Evolutionary conservation across 257 asterid genomes (phyloP).

Genomic region (Solanum chiquidenum): DNA sequence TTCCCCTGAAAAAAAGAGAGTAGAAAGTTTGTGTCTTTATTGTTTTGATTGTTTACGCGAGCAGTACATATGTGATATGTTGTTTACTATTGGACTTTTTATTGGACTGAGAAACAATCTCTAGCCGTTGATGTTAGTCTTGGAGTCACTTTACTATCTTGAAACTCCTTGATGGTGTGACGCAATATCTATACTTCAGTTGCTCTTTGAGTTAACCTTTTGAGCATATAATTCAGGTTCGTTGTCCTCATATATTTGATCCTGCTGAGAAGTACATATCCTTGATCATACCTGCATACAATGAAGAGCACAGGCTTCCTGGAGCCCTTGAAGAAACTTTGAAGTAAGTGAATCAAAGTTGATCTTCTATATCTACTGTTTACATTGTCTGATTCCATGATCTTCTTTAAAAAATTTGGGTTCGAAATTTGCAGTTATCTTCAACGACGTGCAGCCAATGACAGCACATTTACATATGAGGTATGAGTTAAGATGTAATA

Average conservation of each 20-base stretch:
- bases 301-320: conserved; percentile 87
- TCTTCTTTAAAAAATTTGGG: neutral
- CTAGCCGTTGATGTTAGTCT: neutral
- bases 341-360: conserved; percentile 32
- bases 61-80: neutral
- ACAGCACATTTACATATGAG: conserved; percentile 78
- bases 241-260: conserved; percentile 8
- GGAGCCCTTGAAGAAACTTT: conserved; percentile 84
- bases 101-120: neutral
- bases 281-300: conserved; percentile 60
- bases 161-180: neutral
- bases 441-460: conserved; percentile 67
- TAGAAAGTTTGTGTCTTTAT: neutral
- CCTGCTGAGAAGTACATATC: conserved; percentile 10
- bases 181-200: neutral
- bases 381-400: neutral
- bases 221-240: conserved; percentile 3
- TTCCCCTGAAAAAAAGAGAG: neutral
- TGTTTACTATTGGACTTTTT: neutral
- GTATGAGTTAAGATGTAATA: conserved; percentile 21
- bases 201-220: neutral
- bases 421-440: conserved; percentile 60
- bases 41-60: neutral
- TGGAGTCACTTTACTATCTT: neutral
- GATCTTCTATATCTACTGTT: neutral